Percentiles rank a stretch among this genome's conserved stretches.
Conservation (phyloP, 208 protist genomes). For the Herpetomonas samuelpessoai region DNA sequence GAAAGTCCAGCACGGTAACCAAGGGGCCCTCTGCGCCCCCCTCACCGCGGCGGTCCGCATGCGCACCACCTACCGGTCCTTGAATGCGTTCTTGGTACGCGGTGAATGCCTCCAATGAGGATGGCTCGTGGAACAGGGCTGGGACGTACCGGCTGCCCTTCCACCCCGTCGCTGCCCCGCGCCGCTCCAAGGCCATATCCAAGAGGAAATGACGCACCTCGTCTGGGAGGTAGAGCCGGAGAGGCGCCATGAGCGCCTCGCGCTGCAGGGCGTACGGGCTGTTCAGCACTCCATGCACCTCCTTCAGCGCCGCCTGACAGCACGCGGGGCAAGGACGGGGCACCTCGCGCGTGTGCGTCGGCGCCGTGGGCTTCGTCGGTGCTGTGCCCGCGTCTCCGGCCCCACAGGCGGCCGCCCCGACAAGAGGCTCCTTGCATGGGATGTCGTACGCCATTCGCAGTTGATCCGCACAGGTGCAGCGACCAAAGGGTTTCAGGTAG, state of each 20-base stretch:
- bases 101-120: constrained; percentile 12
- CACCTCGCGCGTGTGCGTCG: background rate
- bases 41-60: no score
- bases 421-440: background rate
- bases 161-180: background rate
- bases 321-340: constrained; percentile 17
- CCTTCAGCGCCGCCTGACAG: constrained; percentile 20
- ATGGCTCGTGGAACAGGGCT: background rate
- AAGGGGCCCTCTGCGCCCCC: no score
- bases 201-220: constrained; percentile 42
- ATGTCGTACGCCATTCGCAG: background rate
- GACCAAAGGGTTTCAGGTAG: background rate
- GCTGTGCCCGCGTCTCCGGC: background rate
- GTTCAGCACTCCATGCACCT: constrained; percentile 21
- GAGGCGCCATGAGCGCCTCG: constrained; percentile 17
- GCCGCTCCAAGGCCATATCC: constrained; percentile 29
- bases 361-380: background rate
- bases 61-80: no score
- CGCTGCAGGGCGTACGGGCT: constrained; percentile 19
- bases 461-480: background rate
- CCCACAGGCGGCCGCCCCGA: no score
- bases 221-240: constrained; percentile 24
- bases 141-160: constrained; percentile 43
- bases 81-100: background rate
- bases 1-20: constrained; percentile 32